Conservation (phyloP, 2,329 filamentous ascomycete species). For the Penicillium sp. region DNA sequence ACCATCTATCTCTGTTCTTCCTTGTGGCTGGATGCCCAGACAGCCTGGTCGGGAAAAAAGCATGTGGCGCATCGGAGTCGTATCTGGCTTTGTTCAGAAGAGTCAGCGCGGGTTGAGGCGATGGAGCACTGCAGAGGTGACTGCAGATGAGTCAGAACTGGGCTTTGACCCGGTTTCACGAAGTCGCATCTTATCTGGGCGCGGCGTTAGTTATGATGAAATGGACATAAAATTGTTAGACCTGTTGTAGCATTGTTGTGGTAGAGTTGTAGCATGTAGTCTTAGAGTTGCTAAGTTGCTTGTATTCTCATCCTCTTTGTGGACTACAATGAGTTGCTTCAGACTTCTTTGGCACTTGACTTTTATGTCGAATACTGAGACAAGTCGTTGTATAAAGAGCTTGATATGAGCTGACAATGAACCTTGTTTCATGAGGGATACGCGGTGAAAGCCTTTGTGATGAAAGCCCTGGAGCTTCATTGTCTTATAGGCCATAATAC, state of each 20-base stretch:
- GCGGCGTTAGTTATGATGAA: slow-evolving; percentile 32
- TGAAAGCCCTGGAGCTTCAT: not conserved
- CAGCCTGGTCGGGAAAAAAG: slow-evolving; percentile 14
- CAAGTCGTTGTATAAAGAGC: not conserved
- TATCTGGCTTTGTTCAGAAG: slow-evolving; percentile 27
- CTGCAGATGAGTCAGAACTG: slow-evolving; percentile 7
- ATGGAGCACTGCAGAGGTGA: slow-evolving; percentile 12
- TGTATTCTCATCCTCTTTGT: no score
- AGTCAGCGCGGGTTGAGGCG: slow-evolving; percentile 9
- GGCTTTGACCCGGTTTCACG: slow-evolving; percentile 23
- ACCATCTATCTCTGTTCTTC: slow-evolving; percentile 12
- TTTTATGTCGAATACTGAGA: not conserved
- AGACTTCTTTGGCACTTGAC: no score
- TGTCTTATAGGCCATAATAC: not conserved
- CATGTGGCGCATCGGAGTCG: slow-evolving; percentile 35
- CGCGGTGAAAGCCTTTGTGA: not conserved
- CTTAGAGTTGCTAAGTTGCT: no score
- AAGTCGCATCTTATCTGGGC: slow-evolving; percentile 26
- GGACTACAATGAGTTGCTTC: not conserved
- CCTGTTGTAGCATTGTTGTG: not conserved
- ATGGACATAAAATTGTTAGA: slow-evolving; percentile 31
- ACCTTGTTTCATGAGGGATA: not conserved
- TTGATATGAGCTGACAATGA: not conserved
- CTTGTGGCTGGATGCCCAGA: slow-evolving; percentile 2
- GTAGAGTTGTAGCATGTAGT: no score